These are phyloP conservation scores for Diplotaxis tenuifolia DNA, from an alignment of 345 rosid species.

Conservation along the genomic window DNA sequence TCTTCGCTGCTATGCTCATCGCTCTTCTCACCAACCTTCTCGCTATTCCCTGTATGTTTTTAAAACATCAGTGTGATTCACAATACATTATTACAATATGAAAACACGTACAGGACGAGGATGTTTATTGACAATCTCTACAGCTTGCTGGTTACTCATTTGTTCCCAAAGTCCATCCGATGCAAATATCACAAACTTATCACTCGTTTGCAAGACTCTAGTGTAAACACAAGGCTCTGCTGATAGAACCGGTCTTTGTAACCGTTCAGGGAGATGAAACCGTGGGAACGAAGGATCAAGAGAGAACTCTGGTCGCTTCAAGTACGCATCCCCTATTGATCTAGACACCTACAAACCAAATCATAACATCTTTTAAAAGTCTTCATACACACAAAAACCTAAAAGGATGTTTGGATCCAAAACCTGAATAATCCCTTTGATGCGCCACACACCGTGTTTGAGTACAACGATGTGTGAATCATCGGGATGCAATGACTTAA, in stretches of 20 bases:
- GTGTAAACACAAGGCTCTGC: conserved; percentile 69
- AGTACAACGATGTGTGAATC: conserved; percentile 75
- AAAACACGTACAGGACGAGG: no score
- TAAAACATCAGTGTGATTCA: no score
- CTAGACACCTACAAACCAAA: conserved; percentile 64
- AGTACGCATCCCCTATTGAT: conserved; percentile 96
- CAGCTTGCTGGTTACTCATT: conserved; percentile 80
- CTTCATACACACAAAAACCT: not conserved
- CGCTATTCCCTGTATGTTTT: no score
- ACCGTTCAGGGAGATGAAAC: conserved; percentile 71
- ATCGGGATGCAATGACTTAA: conserved; percentile 80
- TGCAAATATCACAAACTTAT: conserved; percentile 84
- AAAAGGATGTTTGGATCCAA: not conserved
- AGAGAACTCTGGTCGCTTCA: conserved; percentile 87
- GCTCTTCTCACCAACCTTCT: conserved; percentile 70
- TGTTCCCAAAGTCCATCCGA: conserved; percentile 98
- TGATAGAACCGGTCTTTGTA: conserved; percentile 73
- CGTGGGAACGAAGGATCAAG: conserved; percentile 79
- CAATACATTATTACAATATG: no score
- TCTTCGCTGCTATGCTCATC: conserved; percentile 66
- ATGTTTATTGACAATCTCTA: conserved; percentile 59
- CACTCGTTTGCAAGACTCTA: conserved; percentile 63
- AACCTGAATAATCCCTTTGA: conserved; percentile 99
- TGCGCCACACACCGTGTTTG: conserved; percentile 95
- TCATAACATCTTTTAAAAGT: no score